These are phyloP conservation scores for Serendipita sp. DNA, from an alignment of 768 basidiomycete species.

Conservation along the genomic window DNA sequence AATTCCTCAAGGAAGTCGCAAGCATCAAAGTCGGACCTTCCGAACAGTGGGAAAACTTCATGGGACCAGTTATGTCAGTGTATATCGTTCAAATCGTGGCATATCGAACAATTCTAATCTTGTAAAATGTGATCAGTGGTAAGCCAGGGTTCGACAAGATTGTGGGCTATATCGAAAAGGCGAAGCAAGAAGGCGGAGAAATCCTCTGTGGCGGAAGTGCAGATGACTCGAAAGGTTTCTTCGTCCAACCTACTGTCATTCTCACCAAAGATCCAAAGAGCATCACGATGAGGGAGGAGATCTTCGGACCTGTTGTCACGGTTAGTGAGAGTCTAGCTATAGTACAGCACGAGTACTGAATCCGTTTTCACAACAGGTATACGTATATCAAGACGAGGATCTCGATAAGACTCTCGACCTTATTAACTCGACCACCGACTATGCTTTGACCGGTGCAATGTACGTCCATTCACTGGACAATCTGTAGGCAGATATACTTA, in stretches of 20 bases:
- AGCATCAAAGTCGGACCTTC: constrained; percentile 76
- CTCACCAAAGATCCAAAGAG: constrained; percentile 78
- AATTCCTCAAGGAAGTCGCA: constrained; percentile 51
- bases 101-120: background rate
- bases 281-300: constrained; percentile 83
- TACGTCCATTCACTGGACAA: constrained; percentile 23
- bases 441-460: constrained; percentile 93
- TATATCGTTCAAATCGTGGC: background rate
- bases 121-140: constrained; percentile 29
- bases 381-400: constrained; percentile 73
- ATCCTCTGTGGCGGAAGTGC: constrained; percentile 70
- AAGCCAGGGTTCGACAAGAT: constrained; percentile 82
- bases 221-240: constrained; percentile 86
- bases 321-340: constrained; percentile 23
- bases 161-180: constrained; percentile 64
- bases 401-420: constrained; percentile 77
- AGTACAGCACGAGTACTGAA: background rate
- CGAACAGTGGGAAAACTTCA: constrained; percentile 65
- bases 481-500: background rate
- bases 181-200: constrained; percentile 79
- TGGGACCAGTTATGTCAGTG: constrained; percentile 88
- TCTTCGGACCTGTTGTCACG: constrained; percentile 92
- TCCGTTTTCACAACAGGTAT: constrained; percentile 34
- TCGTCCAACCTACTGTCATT: constrained; percentile 87
- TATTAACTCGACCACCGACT: constrained; percentile 70